phyloP scores from a whole-genome alignment of 2,329 filamentous ascomycete genomes.

The Aspergillus eucalypticola region DNA sequence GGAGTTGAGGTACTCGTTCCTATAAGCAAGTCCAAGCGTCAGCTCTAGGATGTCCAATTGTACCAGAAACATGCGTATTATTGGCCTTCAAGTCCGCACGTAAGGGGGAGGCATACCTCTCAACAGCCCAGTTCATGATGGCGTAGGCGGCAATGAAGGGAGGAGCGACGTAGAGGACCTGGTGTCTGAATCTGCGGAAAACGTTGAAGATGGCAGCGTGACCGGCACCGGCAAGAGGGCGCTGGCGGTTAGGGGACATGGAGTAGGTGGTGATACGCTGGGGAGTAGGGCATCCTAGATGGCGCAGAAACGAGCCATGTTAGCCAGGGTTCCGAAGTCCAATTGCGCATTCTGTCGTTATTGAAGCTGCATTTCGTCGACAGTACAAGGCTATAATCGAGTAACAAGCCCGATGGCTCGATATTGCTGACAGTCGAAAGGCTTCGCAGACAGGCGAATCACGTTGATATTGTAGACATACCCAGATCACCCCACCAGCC shows the following conservation, averaged over 20 bases:
- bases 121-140: conserved; percentile 84
- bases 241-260: conserved; percentile 83
- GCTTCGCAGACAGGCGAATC: conserved; percentile 3
- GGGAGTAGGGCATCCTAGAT: conserved; percentile 39
- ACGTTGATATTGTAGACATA: conserved; percentile 51
- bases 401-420: background rate
- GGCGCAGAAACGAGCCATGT: background rate
- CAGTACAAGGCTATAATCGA: background rate
- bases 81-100: background rate
- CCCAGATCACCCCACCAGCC: conserved; percentile 74
- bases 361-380: background rate
- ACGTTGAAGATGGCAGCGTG: conserved; percentile 93
- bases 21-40: conserved; percentile 21
- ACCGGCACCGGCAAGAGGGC: conserved; percentile 74
- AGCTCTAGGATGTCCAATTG: background rate
- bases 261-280: conserved; percentile 70
- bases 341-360: background rate
- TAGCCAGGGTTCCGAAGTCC: background rate
- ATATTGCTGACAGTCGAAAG: background rate
- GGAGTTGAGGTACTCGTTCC: conserved; percentile 54
- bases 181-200: conserved; percentile 79
- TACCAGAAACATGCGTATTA: background rate
- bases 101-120: conserved; percentile 65
- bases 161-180: conserved; percentile 86
- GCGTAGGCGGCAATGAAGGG: conserved; percentile 78